Conservation (phyloP, 2,329 filamentous ascomycete genomes). For the Aspergillus proliferans region DNA sequence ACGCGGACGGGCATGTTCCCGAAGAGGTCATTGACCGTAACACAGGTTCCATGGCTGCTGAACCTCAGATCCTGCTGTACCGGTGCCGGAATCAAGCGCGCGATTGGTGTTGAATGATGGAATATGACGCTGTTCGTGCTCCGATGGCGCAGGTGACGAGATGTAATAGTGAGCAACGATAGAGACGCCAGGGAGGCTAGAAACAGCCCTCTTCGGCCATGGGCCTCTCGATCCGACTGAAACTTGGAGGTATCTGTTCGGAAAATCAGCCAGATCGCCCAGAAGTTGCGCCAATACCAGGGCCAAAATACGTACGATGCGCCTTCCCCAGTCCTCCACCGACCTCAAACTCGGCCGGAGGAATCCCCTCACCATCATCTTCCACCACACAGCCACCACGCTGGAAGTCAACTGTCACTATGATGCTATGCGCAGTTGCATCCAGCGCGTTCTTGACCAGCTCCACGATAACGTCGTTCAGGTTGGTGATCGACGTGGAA, state of each 20-base stretch:
- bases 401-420: conserved; percentile 65
- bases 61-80: conserved; percentile 51
- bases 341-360: conserved; percentile 63
- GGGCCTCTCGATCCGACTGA: conserved; percentile 38
- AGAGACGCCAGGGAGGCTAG: conserved; percentile 69
- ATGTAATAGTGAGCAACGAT: conserved; percentile 70
- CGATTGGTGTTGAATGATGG: conserved; percentile 62
- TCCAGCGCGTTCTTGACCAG: conserved; percentile 82
- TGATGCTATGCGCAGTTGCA: conserved; percentile 63
- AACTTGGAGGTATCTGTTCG: conserved; percentile 71
- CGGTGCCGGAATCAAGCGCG: conserved; percentile 57
- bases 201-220: conserved; percentile 69
- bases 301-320: conserved; percentile 50
- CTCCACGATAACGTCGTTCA: conserved; percentile 65
- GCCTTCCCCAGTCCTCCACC: conserved; percentile 65
- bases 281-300: neutral
- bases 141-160: conserved; percentile 50
- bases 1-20: conserved; percentile 86
- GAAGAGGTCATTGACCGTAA: conserved; percentile 74
- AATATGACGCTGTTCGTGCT: conserved; percentile 59
- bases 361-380: conserved; percentile 78
- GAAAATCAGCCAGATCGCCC: neutral
- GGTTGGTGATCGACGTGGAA: conserved; percentile 68
- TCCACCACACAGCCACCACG: conserved; percentile 73
- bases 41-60: conserved; percentile 64